phyloP scores from a whole-genome alignment of 2,329 filamentous ascomycete species.

The Cladosporium sp. region DNA sequence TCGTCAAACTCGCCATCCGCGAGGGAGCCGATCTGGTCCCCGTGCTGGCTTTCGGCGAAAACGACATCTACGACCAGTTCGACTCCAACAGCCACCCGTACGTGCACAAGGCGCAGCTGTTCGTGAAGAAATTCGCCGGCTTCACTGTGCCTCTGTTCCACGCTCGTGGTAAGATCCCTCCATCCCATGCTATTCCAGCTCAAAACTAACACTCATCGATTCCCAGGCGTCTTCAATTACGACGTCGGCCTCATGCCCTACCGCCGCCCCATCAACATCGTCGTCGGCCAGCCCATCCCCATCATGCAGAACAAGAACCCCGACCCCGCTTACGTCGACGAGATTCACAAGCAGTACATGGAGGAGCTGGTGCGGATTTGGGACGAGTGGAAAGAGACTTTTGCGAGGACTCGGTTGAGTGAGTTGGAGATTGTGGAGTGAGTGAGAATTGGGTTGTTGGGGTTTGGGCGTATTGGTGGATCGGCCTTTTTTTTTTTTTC shows the following conservation, averaged over 20 bases:
- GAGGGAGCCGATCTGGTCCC: slow-evolving; percentile 93
- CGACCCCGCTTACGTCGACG: slow-evolving; percentile 69
- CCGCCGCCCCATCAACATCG: slow-evolving; percentile 77
- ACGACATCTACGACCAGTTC: slow-evolving; percentile 90
- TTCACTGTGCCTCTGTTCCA: slow-evolving; percentile 91
- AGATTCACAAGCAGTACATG: slow-evolving; percentile 74
- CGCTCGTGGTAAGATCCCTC: slow-evolving; percentile 49
- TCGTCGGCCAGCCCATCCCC: slow-evolving; percentile 76
- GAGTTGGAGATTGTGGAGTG: slow-evolving; percentile 65
- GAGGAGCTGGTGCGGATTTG: slow-evolving; percentile 68
- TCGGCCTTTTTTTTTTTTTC: too few species aligned
- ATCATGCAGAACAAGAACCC: slow-evolving; percentile 62
- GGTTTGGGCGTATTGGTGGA: too few species aligned
- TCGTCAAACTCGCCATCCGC: slow-evolving; percentile 86
- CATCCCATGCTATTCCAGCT: neutral
- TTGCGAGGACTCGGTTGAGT: slow-evolving; percentile 56
- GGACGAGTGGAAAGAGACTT: slow-evolving; percentile 73
- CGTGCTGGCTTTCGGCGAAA: slow-evolving; percentile 89
- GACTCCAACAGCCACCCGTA: slow-evolving; percentile 69
- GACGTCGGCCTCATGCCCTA: slow-evolving; percentile 97
- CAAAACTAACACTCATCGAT: neutral
- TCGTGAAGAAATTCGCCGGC: slow-evolving; percentile 78
- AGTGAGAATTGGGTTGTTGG: too few species aligned
- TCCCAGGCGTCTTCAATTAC: slow-evolving; percentile 83
- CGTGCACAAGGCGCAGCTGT: slow-evolving; percentile 75